Base-by-base conservation (phyloP, 2,329 filamentous ascomycete genomes). In the Diaporthe sp. region DNA sequence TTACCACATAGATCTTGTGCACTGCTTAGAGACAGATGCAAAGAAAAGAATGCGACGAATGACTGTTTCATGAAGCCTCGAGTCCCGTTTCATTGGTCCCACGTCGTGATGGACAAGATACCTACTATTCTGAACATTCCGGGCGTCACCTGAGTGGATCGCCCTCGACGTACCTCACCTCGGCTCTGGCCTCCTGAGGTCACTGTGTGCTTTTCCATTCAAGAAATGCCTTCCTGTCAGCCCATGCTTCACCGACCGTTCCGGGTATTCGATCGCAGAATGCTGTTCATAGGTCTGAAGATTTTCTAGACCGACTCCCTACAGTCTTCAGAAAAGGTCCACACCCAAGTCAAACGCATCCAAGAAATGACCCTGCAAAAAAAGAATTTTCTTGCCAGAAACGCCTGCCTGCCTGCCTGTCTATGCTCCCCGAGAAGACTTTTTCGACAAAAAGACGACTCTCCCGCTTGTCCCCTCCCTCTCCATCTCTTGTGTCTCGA, bases 401-500 rank as follows among this genome's bases (percentile, higher is more conserved):
- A 77, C 76, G 76, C 76, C 76, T 77, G 71, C 63, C 44, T 67
- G 22, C 34, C 57, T 61, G 63, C 65, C 65, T 68, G 61, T 75
- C 75, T 76, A 76, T 76, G 75, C 75, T 70, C 76, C 72, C 51
- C 28, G 44, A 58, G 47, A 70, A 73, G 49, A 25, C 51, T 37
- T 75, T 65, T 72, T 51, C 55, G 67, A 77, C 55, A 75, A 76
- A 71, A 73, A 67, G 25, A 49, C 47, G 39, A n/a, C 55, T 74
- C 70, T 51, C 53, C 42, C 37, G 65, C 28, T 47, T 37, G 42
- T n/a, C 44, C 37, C 31, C 55, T 73, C 39, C 68, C 15, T 76
- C 71, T 34, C 42, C 25, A 39, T 42, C 57, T 49, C 55, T 53
- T 60, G 28, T 65, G 12, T 75, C 57, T 39, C 61, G 39, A 47